Conservation (phyloP, 768 basidiomycete genomes). For the Podaxis pistillaris region DNA sequence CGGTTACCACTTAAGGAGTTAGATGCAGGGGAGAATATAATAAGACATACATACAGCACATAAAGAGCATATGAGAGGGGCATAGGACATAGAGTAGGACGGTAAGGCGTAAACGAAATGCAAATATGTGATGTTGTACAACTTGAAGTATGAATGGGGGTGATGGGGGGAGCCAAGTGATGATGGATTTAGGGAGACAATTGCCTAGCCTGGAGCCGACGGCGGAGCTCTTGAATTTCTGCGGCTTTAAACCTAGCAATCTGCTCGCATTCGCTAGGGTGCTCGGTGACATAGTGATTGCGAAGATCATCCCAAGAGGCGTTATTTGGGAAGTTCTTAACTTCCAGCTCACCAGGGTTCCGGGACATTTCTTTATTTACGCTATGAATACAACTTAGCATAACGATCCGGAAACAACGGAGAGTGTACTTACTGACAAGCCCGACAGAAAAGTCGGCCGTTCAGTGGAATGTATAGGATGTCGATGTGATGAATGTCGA, state of each 20-base stretch:
- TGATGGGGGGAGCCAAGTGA: background rate
- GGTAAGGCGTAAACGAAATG: background rate
- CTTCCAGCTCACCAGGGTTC: background rate
- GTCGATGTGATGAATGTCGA: constrained; percentile 32
- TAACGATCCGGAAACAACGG: background rate
- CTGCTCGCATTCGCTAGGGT: constrained; percentile 34
- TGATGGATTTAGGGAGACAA: background rate
- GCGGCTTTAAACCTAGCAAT: constrained; percentile 32
- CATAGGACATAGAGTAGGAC: background rate
- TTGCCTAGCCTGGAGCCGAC: constrained; percentile 19
- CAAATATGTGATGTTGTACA: background rate
- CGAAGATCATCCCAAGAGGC: constrained; percentile 36
- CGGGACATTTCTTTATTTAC: constrained; percentile 16
- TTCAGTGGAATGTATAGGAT: constrained; percentile 34
- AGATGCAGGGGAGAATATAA: background rate
- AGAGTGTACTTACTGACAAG: constrained; percentile 32
- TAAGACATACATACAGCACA: background rate
- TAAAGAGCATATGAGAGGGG: background rate
- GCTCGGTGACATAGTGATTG: constrained; percentile 30
- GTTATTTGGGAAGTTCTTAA: constrained; percentile 26
- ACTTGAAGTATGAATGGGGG: background rate
- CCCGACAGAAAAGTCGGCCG: constrained; percentile 34
- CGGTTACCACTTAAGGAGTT: background rate
- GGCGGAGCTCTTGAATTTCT: constrained; percentile 32
- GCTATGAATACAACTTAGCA: constrained; percentile 4